Conservation (phyloP, 2,329 filamentous ascomycete genomes). For the Dactylellina cionopaga region DNA sequence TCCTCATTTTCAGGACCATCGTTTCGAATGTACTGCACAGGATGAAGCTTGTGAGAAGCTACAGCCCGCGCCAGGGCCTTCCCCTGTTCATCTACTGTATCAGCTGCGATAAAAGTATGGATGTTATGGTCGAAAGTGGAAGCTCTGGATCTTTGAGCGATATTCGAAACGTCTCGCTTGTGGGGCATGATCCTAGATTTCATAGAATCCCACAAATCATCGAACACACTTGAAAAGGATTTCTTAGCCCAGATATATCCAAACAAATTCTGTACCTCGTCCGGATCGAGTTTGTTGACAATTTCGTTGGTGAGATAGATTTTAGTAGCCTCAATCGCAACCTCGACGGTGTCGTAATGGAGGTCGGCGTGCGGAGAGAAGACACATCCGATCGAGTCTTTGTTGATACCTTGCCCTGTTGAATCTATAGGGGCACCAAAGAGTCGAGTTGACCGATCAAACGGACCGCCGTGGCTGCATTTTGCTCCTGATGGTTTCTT, state of each 20-base stretch:
- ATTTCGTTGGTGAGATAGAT: conserved; percentile 14
- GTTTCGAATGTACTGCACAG: conserved; percentile 11
- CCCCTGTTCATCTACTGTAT: conserved; percentile 28
- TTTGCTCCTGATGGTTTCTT: conserved; percentile 9
- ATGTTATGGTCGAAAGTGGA: background rate
- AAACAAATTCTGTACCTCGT: conserved; percentile 2
- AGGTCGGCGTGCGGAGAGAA: conserved; percentile 15
- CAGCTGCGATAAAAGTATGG: conserved; percentile 16
- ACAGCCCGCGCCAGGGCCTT: background rate
- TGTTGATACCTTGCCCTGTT: conserved; percentile 44
- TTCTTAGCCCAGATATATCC: background rate
- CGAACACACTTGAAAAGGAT: background rate
- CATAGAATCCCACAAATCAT: background rate
- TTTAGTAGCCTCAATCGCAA: conserved; percentile 19
- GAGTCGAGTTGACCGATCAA: conserved; percentile 10
- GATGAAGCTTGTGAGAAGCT: conserved; percentile 16
- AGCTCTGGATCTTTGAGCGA: conserved; percentile 4
- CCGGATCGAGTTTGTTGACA: background rate
- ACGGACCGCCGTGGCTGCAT: conserved; percentile 36
- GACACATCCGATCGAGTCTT: conserved; percentile 25
- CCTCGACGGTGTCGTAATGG: background rate
- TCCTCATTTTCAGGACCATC: background rate
- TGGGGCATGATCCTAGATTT: background rate
- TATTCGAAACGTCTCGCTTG: background rate
- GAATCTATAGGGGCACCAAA: background rate